phyloP scores from a whole-genome alignment of 1,139 yeast genomes.

The Zygosaccharomyces pseudobailii region DNA sequence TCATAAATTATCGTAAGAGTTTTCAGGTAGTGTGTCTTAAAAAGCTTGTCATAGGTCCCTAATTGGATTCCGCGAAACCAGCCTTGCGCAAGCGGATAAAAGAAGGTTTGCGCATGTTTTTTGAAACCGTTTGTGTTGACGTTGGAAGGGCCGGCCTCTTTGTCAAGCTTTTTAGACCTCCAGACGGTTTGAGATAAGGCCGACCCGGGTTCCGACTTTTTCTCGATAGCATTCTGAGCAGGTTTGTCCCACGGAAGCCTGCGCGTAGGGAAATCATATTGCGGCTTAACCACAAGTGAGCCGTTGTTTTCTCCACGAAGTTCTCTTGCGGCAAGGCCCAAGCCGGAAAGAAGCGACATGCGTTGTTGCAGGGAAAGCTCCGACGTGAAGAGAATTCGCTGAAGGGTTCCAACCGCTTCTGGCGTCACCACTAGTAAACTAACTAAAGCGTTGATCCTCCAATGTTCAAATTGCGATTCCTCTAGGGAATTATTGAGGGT shows the following conservation, averaged over 20 bases:
- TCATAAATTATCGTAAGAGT: slow-evolving; percentile 33
- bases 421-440: slow-evolving; percentile 52
- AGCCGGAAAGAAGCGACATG: slow-evolving; percentile 49
- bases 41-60: slow-evolving; percentile 36
- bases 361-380: slow-evolving; percentile 69
- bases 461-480: slow-evolving; percentile 50
- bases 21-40: slow-evolving; percentile 36
- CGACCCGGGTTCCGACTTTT: slow-evolving; percentile 7
- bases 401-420: slow-evolving; percentile 36
- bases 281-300: slow-evolving; percentile 34
- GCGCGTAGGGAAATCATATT: slow-evolving; percentile 34
- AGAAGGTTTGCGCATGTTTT: slow-evolving; percentile 32
- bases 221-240: slow-evolving; percentile 9
- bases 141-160: slow-evolving; percentile 6
- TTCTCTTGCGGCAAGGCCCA: slow-evolving; percentile 60
- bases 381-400: slow-evolving; percentile 47
- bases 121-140: slow-evolving; percentile 29
- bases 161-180: slow-evolving; percentile 34
- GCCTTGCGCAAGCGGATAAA: slow-evolving; percentile 38
- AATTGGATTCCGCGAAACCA: slow-evolving; percentile 38
- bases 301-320: slow-evolving; percentile 54
- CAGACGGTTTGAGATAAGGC: slow-evolving; percentile 21
- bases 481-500: slow-evolving; percentile 47
- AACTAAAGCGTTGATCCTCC: slow-evolving; percentile 52
- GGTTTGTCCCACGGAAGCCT: slow-evolving; percentile 29